These are phyloP conservation scores for Chloranthus sessilifolius DNA, from an alignment of 164 flowering plant species.

Conservation along the genomic window DNA sequence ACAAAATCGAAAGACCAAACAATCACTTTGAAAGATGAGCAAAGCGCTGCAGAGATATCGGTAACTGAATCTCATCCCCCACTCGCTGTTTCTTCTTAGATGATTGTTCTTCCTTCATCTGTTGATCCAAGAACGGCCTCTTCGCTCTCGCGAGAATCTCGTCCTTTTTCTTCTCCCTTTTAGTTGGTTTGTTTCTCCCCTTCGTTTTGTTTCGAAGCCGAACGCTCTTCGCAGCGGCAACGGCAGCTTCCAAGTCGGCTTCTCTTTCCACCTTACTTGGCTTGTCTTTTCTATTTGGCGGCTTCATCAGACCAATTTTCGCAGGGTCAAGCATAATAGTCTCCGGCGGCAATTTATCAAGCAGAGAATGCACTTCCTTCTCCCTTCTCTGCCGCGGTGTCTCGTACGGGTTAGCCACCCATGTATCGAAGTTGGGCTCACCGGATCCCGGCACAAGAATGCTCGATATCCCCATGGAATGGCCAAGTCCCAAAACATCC, in stretches of 20 bases:
- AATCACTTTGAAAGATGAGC: no score
- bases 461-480: conserved; percentile 83
- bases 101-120: conserved; percentile 31
- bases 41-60: conserved; percentile 17
- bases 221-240: conserved; percentile 47
- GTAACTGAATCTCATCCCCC: conserved; percentile 20
- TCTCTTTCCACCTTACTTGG: conserved; percentile 55
- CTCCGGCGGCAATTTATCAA: conserved; percentile 93
- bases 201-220: conserved; percentile 66
- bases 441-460: conserved; percentile 91
- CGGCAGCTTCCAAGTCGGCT: conserved; percentile 66
- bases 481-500: conserved; percentile 85
- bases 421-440: conserved; percentile 91
- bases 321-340: conserved; percentile 82
- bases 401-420: conserved; percentile 93
- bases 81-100: conserved; percentile 44
- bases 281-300: conserved; percentile 46
- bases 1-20: no score
- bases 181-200: conserved; percentile 82
- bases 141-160: conserved; percentile 54
- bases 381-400: conserved; percentile 75
- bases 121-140: conserved; percentile 63
- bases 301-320: conserved; percentile 61
- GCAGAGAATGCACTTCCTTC: conserved; percentile 74
- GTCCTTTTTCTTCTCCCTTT: conserved; percentile 49